Base-by-base conservation (phyloP, 192 early-diverging fungal species). In the Geranomyces variabilis region DNA sequence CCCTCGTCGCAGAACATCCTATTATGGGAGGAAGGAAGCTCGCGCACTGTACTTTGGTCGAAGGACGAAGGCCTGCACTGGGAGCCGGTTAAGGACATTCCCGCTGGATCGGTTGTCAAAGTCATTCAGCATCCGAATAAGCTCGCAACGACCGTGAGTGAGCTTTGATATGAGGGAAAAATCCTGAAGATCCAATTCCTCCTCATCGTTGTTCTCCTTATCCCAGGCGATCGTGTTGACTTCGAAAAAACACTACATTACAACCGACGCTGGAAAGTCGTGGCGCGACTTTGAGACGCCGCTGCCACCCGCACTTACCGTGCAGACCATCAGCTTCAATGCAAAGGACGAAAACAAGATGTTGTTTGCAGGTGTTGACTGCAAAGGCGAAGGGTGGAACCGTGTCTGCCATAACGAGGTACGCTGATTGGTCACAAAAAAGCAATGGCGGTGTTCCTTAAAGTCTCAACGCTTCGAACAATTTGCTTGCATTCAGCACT, bases 341-440 rank as follows among this genome's bases (percentile, higher is more conserved):
- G 19, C 51, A 3, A 53, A 53, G 15, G 17, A 17, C 51, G 51
- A 53, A 17, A 17, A 26, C 4, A 53, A 53, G 51, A 53, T 53
- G 19, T 24, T 53, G 24, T 53, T 24, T 53, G 51, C 51, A 26
- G 51, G 51, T 8, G 4, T 26, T 17, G 15, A 53, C 2, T 53
- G 51, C 15, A 4, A n/a, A n/a, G 51, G 51, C 17, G 19, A n/a
- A 53, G 51, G 24, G 7, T 53, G 51, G 51, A 53, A 53, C 15
- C 51, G 51, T 15, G 51, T 53, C 7, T 53, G 51, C 24, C 51
- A 53, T 17, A n/a, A 53, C n/a, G 51, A 53, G 51, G 51, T 53
- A 53, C 4, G 7, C 2, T 26, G 19, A 17, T 17, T 24, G 19
- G 51, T 7, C n/a, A 53, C 7, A 53, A 26, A n/a, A n/a, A n/a